Evolutionary conservation across 371 early-diverging fungal genomes (phyloP).

Genomic region (Parasitella parasitica): DNA sequence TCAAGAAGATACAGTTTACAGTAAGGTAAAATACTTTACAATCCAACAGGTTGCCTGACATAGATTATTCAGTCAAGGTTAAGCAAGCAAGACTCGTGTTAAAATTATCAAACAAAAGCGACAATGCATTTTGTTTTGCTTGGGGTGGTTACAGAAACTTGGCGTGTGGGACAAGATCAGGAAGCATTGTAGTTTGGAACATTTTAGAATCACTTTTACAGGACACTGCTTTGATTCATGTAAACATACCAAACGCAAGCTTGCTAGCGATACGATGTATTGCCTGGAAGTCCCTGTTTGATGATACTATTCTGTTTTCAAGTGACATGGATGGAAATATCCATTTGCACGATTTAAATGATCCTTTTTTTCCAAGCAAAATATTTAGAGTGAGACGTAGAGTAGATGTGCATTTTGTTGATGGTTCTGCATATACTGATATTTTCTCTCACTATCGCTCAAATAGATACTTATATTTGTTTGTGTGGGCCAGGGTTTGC

Average conservation of each 20-base stretch:
- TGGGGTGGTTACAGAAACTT: constrained; percentile 29
- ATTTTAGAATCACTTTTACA: constrained; percentile 18
- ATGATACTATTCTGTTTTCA: neutral
- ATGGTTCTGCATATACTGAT: neutral
- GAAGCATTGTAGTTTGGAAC: constrained; percentile 30
- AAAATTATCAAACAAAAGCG: constrained; percentile 3
- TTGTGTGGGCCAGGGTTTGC: constrained; percentile 9
- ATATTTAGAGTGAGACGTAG: constrained; percentile 11
- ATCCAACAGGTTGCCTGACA: neutral
- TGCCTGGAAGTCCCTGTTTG: constrained; percentile 6
- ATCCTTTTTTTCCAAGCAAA: constrained; percentile 6
- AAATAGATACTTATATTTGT: neutral
- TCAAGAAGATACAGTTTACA: constrained; percentile 14
- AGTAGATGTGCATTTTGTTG: neutral
- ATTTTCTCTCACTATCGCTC: neutral
- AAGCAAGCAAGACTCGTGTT: constrained; percentile 16
- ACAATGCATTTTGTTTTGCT: constrained; percentile 3
- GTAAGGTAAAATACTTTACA: constrained; percentile 15
- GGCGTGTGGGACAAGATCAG: constrained; percentile 30
- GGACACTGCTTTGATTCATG: neutral
- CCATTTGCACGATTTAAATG: constrained; percentile 9
- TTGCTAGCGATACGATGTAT: constrained; percentile 1
- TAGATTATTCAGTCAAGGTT: constrained; percentile 24
- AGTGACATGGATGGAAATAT: constrained; percentile 4
- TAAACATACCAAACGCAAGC: neutral